phyloP scores from a whole-genome alignment of 371 early-diverging fungal genomes.

The Choanephora cucurbitarum region DNA sequence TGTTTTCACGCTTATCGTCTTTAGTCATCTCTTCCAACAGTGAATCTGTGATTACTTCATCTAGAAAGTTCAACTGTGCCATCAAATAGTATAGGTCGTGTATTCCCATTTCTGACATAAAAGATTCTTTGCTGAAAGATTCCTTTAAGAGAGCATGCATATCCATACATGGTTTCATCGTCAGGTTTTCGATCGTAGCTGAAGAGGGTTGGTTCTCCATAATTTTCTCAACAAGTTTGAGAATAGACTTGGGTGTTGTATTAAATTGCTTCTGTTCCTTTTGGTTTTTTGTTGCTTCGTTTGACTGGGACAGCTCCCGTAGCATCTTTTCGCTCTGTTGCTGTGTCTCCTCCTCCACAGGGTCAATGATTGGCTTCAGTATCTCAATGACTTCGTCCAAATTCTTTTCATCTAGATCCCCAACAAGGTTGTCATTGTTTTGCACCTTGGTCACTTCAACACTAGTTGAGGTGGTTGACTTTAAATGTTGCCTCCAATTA shows the following conservation, averaged over 20 bases:
- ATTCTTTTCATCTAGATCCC: not conserved
- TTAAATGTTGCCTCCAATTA: no score
- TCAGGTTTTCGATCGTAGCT: not conserved
- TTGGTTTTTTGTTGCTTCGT: not conserved
- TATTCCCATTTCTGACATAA: not conserved
- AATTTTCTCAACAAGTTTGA: constrained; percentile 5
- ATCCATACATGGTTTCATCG: constrained; percentile 11
- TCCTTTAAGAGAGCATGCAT: constrained; percentile 7
- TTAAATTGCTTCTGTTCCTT: not conserved
- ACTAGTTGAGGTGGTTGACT: no score
- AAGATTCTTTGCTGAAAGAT: not conserved
- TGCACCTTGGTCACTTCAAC: not conserved
- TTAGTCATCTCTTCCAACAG: not conserved
- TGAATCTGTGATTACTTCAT: constrained; percentile 1
- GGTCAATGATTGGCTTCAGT: not conserved
- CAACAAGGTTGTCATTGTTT: not conserved
- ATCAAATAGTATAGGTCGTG: constrained; percentile 12
- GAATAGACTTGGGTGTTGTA: not conserved
- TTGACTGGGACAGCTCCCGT: not conserved
- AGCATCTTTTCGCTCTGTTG: not conserved
- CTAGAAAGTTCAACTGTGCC: constrained; percentile 10
- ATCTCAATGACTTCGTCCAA: not conserved
- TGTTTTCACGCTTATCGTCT: not conserved
- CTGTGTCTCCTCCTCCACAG: not conserved
- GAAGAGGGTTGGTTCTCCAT: not conserved